A percentile compares a stretch with the other conserved stretches of the same genome.
phyloP scores from a whole-genome alignment of 768 basidiomycete genomes.

The Lyophyllum atratum region DNA sequence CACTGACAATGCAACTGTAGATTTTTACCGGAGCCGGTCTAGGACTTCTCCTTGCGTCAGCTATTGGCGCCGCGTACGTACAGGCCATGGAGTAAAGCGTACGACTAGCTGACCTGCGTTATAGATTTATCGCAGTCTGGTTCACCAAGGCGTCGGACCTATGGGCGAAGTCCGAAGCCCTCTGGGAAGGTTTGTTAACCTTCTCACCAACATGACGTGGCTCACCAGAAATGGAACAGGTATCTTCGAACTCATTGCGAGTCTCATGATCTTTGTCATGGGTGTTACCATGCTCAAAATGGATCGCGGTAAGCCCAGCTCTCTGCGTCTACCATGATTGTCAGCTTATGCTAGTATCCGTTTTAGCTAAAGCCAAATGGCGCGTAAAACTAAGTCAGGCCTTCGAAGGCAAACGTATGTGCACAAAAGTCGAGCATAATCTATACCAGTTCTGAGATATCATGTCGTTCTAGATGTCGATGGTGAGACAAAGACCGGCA shows the following conservation, averaged over 20 bases:
- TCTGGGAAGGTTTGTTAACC: conserved; percentile 81
- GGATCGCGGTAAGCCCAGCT: conserved; percentile 56
- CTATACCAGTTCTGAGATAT: background rate
- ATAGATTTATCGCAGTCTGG: conserved; percentile 87
- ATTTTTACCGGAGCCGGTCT: conserved; percentile 74
- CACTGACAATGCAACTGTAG: conserved; percentile 32
- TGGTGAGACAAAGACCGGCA: conserved; percentile 53
- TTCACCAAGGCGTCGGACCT: conserved; percentile 88
- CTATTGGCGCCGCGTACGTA: conserved; percentile 77
- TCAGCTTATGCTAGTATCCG: background rate
- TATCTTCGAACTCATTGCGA: conserved; percentile 68
- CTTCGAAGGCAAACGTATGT: conserved; percentile 52
- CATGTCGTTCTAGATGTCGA: conserved; percentile 41
- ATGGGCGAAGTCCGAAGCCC: conserved; percentile 80
- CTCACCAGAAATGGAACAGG: conserved; percentile 36
- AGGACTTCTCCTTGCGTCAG: conserved; percentile 78
- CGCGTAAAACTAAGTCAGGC: conserved; percentile 82
- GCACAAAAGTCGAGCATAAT: background rate
- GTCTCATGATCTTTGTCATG: conserved; percentile 90
- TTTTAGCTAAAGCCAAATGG: conserved; percentile 87
- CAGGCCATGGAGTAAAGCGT: background rate
- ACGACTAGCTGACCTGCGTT: background rate
- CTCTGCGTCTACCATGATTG: background rate
- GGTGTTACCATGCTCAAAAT: conserved; percentile 94
- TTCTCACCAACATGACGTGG: background rate